phyloP scores from a whole-genome alignment of 2,329 filamentous ascomycete genomes.

The Fonsecaea pugnacius region DNA sequence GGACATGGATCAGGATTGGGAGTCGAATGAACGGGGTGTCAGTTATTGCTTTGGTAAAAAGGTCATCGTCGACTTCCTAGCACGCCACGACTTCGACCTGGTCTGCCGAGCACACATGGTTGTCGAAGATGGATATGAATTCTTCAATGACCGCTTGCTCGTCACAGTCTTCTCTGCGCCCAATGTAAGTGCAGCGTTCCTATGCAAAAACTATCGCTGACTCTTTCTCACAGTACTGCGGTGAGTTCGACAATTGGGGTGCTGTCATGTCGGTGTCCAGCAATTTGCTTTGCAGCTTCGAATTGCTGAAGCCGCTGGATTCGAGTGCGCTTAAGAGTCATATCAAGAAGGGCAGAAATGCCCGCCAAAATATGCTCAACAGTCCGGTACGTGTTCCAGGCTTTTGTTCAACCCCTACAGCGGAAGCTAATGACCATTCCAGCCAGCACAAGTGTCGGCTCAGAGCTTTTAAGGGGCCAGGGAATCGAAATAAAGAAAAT shows the following conservation, averaged over 20 bases:
- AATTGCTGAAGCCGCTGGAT: constrained; percentile 93
- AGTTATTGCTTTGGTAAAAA: constrained; percentile 99
- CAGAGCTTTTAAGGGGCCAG: constrained; percentile 47
- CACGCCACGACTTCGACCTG: constrained; percentile 93
- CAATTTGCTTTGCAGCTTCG: constrained; percentile 94
- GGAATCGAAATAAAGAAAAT: neutral
- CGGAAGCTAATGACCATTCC: constrained; percentile 19
- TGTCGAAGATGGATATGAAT: constrained; percentile 98
- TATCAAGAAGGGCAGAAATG: constrained; percentile 97
- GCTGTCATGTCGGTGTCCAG: constrained; percentile 97
- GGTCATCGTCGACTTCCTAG: constrained; percentile 94
- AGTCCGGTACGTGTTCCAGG: constrained; percentile 74
- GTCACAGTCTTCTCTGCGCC: constrained; percentile 98
- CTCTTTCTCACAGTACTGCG: constrained; percentile 73
- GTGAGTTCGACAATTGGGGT: constrained; percentile 99
- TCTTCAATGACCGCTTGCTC: constrained; percentile 91
- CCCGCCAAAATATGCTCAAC: constrained; percentile 92
- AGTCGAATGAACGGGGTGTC: constrained; percentile 93
- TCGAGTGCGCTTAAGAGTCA: constrained; percentile 96
- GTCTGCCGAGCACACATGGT: constrained; percentile 99
- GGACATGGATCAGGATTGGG: constrained; percentile 98
- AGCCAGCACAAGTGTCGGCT: constrained; percentile 52
- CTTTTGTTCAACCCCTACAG: neutral
- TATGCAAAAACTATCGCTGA: neutral
- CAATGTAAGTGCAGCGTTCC: constrained; percentile 68